A percentile compares a stretch with the other conserved stretches of the same genome.
These are phyloP conservation scores for Hirsutella thompsonii DNA, from an alignment of 2,329 filamentous ascomycete genomes.

Conservation along the genomic window DNA sequence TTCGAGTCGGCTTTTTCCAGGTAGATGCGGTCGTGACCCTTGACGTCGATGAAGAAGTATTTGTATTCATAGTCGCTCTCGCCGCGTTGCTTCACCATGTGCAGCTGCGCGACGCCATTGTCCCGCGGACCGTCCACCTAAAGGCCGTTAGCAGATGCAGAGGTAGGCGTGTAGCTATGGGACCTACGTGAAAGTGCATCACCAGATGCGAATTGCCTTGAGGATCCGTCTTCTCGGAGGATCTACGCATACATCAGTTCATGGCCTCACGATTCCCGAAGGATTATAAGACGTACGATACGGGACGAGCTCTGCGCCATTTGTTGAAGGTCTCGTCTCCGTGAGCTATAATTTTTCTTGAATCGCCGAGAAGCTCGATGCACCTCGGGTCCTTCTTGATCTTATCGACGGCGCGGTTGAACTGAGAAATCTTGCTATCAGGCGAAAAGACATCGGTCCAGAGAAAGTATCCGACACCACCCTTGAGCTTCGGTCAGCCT, in stretches of 20 bases:
- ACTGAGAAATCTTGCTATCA: conserved; percentile 75
- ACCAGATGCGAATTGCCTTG: conserved; percentile 67
- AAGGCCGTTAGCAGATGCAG: conserved; percentile 7
- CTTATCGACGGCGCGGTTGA: conserved; percentile 73
- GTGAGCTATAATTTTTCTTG: conserved; percentile 63
- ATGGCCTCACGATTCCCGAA: neutral
- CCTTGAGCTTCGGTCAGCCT: conserved; percentile 41
- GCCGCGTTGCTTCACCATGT: conserved; percentile 58
- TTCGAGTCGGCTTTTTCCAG: conserved; percentile 45
- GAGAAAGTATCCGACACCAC: conserved; percentile 64
- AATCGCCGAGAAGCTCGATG: conserved; percentile 59
- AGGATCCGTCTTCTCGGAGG: conserved; percentile 54
- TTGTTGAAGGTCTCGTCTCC: conserved; percentile 73
- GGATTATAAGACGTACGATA: conserved; percentile 30
- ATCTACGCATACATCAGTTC: conserved; percentile 32
- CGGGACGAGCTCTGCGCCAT: conserved; percentile 57
- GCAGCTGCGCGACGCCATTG: conserved; percentile 60
- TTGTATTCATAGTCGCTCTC: conserved; percentile 63
- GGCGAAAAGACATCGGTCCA: conserved; percentile 75
- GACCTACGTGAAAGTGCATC: conserved; percentile 70
- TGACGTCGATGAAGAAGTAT: conserved; percentile 68
- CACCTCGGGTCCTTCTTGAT: conserved; percentile 64
- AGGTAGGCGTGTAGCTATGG: neutral
- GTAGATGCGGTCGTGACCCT: conserved; percentile 53
- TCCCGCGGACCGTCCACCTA: conserved; percentile 67